These are phyloP conservation scores for Termitomyces sp. DNA, from an alignment of 768 basidiomycete species.

Conservation along the genomic window DNA sequence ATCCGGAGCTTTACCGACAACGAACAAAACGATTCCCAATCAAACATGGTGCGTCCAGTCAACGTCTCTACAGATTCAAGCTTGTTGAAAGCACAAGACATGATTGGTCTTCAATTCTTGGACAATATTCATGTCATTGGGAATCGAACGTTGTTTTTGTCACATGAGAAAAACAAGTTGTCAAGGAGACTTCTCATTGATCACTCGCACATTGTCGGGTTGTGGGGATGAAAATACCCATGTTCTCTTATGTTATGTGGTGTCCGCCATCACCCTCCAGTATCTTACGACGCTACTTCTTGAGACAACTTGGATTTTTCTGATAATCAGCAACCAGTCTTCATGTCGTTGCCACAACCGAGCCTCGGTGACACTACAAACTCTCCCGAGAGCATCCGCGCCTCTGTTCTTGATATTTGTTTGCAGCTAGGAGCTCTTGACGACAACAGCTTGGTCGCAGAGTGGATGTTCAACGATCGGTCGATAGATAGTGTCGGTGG, in stretches of 20 bases:
- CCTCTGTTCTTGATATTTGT: conserved; percentile 27
- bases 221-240: neutral
- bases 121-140: neutral
- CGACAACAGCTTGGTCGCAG: conserved; percentile 23
- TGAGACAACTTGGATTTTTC: neutral
- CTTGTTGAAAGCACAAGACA: neutral
- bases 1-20: neutral
- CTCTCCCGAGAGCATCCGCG: conserved; percentile 9
- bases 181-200: neutral
- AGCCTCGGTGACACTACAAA: neutral
- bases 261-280: neutral
- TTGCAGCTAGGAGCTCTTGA: conserved; percentile 27
- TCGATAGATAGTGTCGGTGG: conserved; percentile 2
- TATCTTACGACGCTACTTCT: neutral
- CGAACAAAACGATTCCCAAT: neutral
- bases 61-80: neutral
- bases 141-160: neutral
- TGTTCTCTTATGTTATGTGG: neutral
- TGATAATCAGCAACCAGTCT: neutral
- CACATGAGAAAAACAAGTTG: conserved; percentile 1
- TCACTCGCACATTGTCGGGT: neutral
- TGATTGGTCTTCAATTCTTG: neutral
- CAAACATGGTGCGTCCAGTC: neutral
- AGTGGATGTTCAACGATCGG: conserved; percentile 27
- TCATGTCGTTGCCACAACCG: neutral